Conservation (phyloP, 2,329 filamentous ascomycete genomes). For the Aureobasidium sp. region DNA sequence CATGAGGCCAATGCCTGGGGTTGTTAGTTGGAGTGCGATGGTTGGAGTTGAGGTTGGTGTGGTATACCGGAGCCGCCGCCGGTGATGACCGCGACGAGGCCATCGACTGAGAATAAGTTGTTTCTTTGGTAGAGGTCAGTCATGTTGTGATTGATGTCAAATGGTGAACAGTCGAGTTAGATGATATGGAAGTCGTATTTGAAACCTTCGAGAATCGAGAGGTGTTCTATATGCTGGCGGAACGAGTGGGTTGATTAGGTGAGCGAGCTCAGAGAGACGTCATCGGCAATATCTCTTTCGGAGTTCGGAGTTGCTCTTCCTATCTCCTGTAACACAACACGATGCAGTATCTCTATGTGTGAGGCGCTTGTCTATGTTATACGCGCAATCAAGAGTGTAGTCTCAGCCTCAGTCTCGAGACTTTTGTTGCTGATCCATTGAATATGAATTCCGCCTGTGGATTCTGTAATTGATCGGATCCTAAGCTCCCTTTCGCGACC, state of each 20-base stretch:
- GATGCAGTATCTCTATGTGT: neutral
- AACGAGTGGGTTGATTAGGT: too few species aligned
- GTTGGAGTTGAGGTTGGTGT: neutral
- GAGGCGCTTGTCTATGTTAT: too few species aligned
- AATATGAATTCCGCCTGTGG: too few species aligned
- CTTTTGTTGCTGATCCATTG: too few species aligned
- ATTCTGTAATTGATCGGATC: too few species aligned
- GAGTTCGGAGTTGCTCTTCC: neutral
- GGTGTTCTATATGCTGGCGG: too few species aligned
- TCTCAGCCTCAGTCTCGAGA: too few species aligned
- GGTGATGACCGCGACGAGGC: conserved; percentile 45
- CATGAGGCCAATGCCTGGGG: conserved; percentile 36
- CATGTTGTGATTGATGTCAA: neutral
- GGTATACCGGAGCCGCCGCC: conserved; percentile 44
- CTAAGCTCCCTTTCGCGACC: too few species aligned
- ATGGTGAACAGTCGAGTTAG: too few species aligned
- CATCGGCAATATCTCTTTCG: neutral
- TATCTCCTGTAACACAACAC: neutral
- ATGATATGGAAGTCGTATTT: too few species aligned
- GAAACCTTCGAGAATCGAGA: too few species aligned
- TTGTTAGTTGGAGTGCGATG: neutral
- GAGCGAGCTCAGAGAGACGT: neutral
- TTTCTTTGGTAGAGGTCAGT: neutral
- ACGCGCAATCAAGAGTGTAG: too few species aligned
- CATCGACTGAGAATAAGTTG: conserved; percentile 43